phyloP scores from a whole-genome alignment of 2,329 filamentous ascomycete species.

The Periconia digitata region DNA sequence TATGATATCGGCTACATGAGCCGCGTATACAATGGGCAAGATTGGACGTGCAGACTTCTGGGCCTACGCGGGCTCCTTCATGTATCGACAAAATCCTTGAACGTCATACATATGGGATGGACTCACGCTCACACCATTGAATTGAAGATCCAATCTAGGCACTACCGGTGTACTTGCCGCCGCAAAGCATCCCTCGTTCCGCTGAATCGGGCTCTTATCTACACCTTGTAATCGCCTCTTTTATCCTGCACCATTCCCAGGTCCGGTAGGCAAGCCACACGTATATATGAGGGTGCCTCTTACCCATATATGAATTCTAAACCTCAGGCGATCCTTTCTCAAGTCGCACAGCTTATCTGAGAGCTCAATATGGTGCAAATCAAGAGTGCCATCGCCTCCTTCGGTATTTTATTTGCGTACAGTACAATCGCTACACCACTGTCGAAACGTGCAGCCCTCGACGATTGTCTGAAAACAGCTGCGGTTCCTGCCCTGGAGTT shows the following conservation, averaged over 20 bases:
- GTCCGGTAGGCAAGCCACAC: not conserved
- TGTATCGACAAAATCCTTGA: not conserved
- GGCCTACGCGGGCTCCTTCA: not conserved
- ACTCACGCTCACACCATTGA: not conserved
- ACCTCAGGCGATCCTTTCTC: slow-evolving; percentile 5
- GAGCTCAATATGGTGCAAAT: slow-evolving; percentile 10
- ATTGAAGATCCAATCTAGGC: not conserved
- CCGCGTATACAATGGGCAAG: not conserved
- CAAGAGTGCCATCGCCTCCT: slow-evolving; percentile 13
- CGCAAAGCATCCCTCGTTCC: not conserved
- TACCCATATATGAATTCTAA: not conserved
- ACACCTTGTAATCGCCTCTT: not conserved
- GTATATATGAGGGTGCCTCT: not conserved
- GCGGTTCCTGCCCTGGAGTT: slow-evolving; percentile 21
- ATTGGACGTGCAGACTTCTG: not conserved
- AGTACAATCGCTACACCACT: slow-evolving; percentile 11
- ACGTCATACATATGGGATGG: not conserved
- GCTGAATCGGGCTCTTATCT: not conserved
- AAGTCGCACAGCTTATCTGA: not conserved
- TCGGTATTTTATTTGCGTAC: slow-evolving; percentile 11
- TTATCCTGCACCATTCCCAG: not conserved
- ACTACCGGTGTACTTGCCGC: not conserved
- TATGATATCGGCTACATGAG: not conserved
- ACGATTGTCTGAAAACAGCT: slow-evolving; percentile 19
- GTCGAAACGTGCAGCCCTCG: slow-evolving; percentile 16